These are phyloP conservation scores for Ceratocystis lukuohia DNA, from an alignment of 2,329 filamentous ascomycete genomes.

Conservation along the genomic window DNA sequence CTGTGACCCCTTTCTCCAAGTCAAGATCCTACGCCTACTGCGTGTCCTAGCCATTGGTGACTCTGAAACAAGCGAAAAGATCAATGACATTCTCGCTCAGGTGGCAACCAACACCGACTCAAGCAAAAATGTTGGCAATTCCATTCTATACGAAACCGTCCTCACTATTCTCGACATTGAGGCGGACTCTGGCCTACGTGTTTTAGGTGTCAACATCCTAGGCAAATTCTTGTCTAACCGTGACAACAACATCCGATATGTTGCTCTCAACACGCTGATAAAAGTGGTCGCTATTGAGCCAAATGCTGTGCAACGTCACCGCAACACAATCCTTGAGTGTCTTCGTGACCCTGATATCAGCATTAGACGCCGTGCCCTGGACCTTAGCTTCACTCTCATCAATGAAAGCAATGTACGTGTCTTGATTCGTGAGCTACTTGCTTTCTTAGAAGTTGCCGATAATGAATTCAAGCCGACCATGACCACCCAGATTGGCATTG, in stretches of 20 bases:
- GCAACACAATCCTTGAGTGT: conserved; percentile 95
- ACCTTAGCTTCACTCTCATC: conserved; percentile 94
- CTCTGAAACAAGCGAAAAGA: conserved; percentile 78
- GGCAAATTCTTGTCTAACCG: conserved; percentile 97
- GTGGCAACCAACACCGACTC: conserved; percentile 97
- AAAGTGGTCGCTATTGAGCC: conserved; percentile 97
- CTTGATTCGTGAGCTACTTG: conserved; percentile 79
- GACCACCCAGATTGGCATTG: conserved; percentile 95
- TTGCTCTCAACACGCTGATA: conserved; percentile 91
- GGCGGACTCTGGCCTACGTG: conserved; percentile 84
- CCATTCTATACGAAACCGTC: conserved; percentile 93
- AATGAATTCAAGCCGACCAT: conserved; percentile 98
- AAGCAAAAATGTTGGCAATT: conserved; percentile 96
- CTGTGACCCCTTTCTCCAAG: conserved; percentile 92
- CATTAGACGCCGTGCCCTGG: conserved; percentile 85
- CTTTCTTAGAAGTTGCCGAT: conserved; percentile 92
- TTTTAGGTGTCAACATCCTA: conserved; percentile 93
- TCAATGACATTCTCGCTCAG: conserved; percentile 95
- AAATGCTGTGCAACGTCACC: conserved; percentile 90
- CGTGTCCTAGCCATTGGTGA: conserved; percentile 80
- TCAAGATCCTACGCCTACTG: conserved; percentile 82
- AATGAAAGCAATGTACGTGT: conserved; percentile 94
- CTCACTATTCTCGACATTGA: conserved; percentile 96
- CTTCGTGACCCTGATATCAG: conserved; percentile 95
- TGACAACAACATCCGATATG: conserved; percentile 98